Base-by-base conservation (phyloP, 2,329 filamentous ascomycete species). In the Leptographium flavum region DNA sequence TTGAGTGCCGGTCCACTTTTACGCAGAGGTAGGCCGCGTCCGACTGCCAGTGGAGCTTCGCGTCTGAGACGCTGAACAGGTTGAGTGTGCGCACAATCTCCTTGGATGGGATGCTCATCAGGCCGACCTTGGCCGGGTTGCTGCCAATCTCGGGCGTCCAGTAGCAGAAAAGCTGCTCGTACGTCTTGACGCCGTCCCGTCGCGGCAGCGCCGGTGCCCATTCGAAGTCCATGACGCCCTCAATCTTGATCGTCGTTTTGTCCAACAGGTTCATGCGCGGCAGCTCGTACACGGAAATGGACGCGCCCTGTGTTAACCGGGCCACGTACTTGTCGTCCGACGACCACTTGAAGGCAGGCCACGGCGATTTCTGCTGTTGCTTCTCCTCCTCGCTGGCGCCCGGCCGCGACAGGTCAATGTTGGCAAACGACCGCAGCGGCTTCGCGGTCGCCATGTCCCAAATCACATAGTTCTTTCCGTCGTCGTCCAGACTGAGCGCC, bases 271-370 rank as follows among this genome's bases (percentile, higher is more conserved):
- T 87, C 55, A 81, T 82, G 45, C 88, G 76, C 1, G 90, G 87
- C 8, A 87, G 73, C 60, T 95, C 87, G 61, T 94, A 96, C 61
- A 98, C 90, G 56, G 96, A 98, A 58, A 98, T 94, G 45, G 85
- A 87, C 54, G 87, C 78, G 53, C 83, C 84, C 53, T 87, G 87
- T 50, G 80, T 87, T 70, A 96, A 79, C 51, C 92, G 81, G 21
- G 92, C 92, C 50, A 96, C 88, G 62, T 94, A 98, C 64, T 93
- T 92, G 67, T 95, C 87, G 60, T 98, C 92, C 3, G 92, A 73
- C 27, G 92, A 96, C 92, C 92, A 98, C 70, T 98, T 98, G 79
- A 98, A 98, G 2, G 90, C 88, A 22, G 92, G 92, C 92, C 92
- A 98, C 59, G 92, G 85, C 56, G 93, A 79, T 75, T 95, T 95